Base-by-base conservation (phyloP, 1,284 basidiomycete genomes). In the Trametes sp. region DNA sequence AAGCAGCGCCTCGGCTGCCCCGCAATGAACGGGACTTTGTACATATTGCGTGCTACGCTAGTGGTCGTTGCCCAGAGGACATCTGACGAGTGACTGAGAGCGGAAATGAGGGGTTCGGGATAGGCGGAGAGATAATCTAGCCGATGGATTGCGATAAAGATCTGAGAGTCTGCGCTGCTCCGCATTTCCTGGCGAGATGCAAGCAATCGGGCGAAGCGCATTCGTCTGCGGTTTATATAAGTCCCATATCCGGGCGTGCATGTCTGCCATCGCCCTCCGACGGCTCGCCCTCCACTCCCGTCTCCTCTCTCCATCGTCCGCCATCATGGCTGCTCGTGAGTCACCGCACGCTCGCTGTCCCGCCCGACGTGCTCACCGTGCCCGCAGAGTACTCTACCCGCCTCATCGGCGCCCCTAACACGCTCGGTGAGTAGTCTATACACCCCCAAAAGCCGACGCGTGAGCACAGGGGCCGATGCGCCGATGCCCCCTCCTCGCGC, bases 371-470 rank as follows among this genome's bases (percentile, higher is more conserved):
- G 38, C 64, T 65, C 70, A 74, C 35, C 67, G 46, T 54, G 62
- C 54, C 56, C 60, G 28, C 75, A 92, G 91, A 84, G 69, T 94
- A 89, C 81, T 82, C 85, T 52, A 80, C 90, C 53, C 92, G 94
- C 76, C 84, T 90, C 79, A 84, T 96, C 75, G 93, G 92, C 59
- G 92, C 96, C 58, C 85, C 93, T 72, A 93, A 98, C 85, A 98
- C 96, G 62, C 89, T 98, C 70, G 95, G 95, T 97, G 72, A 69
- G 84, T 54, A 42, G 38, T 23, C 35, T 8, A n/a, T 26, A n/a
- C 44, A 48, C 59, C n/a, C n/a, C n/a, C n/a, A n/a, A n/a, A n/a
- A n/a, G n/a, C n/a, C n/a, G n/a, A n/a, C n/a, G n/a, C n/a, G n/a
- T n/a, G n/a, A 24, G 38, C 42, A 13, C 41, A 54, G n/a, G 23